These are phyloP conservation scores for Rhododendron ferrugineum DNA, from an alignment of 148 eudicot genomes.

Conservation along the genomic window DNA sequence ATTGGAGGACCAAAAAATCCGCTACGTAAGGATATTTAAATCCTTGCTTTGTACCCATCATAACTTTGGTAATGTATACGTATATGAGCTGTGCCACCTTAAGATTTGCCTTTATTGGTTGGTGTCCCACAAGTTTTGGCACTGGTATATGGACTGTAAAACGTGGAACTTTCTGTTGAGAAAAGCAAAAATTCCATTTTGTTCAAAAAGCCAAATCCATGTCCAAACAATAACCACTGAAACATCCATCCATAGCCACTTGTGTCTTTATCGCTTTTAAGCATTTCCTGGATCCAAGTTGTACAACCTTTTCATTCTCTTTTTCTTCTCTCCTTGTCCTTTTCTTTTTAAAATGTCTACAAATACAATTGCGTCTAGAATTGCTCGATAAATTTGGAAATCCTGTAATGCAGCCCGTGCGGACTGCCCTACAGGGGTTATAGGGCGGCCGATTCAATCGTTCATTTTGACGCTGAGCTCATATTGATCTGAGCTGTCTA, in stretches of 20 bases:
- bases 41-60: no score
- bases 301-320: neutral
- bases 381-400: no score
- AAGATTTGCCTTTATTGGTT: neutral
- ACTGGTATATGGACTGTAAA: neutral
- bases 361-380: neutral
- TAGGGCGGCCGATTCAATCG: no score
- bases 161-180: neutral
- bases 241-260: neutral
- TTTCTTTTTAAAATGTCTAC: neutral
- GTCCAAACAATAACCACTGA: constrained; percentile 1
- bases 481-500: no score
- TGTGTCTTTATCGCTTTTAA: neutral
- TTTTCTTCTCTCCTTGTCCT: neutral
- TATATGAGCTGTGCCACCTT: neutral
- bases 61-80: neutral
- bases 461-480: no score
- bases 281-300: neutral
- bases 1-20: no score
- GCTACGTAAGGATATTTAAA: no score
- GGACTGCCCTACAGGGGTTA: no score
- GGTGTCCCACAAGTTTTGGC: neutral
- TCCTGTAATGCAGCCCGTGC: no score
- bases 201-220: neutral
- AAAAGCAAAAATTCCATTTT: neutral